phyloP scores from a whole-genome alignment of 495 filamentous ascomycete genomes.

The Penicillium manginii region DNA sequence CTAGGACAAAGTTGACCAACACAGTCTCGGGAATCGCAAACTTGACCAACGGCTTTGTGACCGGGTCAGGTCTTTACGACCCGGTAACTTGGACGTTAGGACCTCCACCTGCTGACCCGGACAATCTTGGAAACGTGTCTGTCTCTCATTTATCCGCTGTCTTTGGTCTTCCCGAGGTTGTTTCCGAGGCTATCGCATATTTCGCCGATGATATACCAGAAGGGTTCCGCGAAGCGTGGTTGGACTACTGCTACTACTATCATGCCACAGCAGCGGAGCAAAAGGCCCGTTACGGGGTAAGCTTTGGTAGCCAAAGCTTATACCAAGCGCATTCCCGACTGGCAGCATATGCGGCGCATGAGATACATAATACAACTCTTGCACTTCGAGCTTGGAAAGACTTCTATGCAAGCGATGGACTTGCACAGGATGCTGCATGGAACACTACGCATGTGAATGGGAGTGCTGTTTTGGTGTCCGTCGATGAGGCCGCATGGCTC shows the following conservation, averaged over 20 bases:
- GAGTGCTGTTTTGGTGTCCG: constrained; percentile 36
- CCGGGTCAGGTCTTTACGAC: constrained; percentile 47
- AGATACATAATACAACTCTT: constrained; percentile 31
- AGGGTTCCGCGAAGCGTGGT: constrained; percentile 43
- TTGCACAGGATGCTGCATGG: constrained; percentile 36
- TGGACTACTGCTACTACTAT: constrained; percentile 50
- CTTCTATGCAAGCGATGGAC: constrained; percentile 44
- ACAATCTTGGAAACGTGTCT: constrained; percentile 41
- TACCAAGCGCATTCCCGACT: constrained; percentile 50
- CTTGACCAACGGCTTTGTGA: constrained; percentile 52
- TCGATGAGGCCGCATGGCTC: constrained; percentile 49
- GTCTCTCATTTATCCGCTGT: constrained; percentile 49
- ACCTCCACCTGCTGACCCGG: constrained; percentile 44
- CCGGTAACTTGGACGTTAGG: constrained; percentile 39
- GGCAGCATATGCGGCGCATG: constrained; percentile 42
- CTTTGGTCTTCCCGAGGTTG: constrained; percentile 51
- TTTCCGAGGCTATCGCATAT: constrained; percentile 43
- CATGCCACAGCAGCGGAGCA: constrained; percentile 40
- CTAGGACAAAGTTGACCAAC: constrained; percentile 38
- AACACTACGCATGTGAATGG: constrained; percentile 32
- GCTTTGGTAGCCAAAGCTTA: constrained; percentile 41
- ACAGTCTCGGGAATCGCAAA: constrained; percentile 45
- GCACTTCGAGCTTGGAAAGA: constrained; percentile 46
- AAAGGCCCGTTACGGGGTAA: constrained; percentile 41
- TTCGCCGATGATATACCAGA: constrained; percentile 24